Percentiles rank a stretch among this genome's conserved stretches.
phyloP scores from a whole-genome alignment of 192 early-diverging fungal genomes.

The Podila horticola region DNA sequence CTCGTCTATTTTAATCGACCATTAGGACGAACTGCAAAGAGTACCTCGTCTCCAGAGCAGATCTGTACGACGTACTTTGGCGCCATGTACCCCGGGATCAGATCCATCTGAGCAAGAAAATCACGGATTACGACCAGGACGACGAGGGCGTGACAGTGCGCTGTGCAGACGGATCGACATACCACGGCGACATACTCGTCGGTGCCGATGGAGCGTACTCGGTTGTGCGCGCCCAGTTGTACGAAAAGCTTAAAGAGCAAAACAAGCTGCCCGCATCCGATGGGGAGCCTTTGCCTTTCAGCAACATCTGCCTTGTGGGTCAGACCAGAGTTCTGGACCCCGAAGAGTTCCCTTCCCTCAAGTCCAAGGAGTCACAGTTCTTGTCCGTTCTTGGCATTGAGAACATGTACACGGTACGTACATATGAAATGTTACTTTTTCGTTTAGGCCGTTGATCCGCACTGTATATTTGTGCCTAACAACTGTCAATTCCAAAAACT shows the following conservation, averaged over 20 bases:
- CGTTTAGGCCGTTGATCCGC: neutral
- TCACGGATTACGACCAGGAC: neutral
- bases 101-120: neutral
- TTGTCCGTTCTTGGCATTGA: neutral
- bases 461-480: too few species aligned
- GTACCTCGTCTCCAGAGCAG: neutral
- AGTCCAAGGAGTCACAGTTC: neutral
- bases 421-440: neutral
- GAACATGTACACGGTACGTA: neutral
- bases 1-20: neutral
- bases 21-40: neutral
- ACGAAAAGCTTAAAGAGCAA: neutral
- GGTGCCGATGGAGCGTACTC: neutral
- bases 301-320: too few species aligned
- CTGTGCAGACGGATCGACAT: neutral
- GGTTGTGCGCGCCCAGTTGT: neutral
- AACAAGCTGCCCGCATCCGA: neutral
- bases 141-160: neutral
- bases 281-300: neutral
- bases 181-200: conserved; percentile 1
- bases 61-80: neutral
- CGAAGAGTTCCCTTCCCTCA: neutral
- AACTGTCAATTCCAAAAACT: too few species aligned
- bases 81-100: neutral
- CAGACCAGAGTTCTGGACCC: too few species aligned